Base-by-base conservation (phyloP, 495 filamentous ascomycete genomes). In the Echria macrotheca region DNA sequence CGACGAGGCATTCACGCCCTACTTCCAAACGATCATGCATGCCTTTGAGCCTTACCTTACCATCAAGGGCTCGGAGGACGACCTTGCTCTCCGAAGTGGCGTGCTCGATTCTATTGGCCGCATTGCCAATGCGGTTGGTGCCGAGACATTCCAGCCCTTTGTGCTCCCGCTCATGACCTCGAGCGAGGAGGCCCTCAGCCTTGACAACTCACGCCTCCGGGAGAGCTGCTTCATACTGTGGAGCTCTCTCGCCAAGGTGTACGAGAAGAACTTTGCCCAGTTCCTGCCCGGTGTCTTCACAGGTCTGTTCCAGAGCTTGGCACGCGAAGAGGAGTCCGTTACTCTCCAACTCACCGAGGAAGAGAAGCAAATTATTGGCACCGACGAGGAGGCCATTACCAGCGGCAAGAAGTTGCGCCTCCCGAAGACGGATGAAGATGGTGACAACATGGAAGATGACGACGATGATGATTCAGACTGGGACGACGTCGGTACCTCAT, bases 161-260 rank as follows among this genome's bases (percentile, higher is more conserved):
- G 91, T 97, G 25, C 74, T 83, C 58, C 87, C 85, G 23, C 72
- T 98, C 38, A 93, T 98, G 84, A 72, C 83, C 49, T 85, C 91
- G 15, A 91, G 87, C 49, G 89, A 96, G 68, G 91, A 96, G 65
- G 93, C 84, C 28, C 74, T 97, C 2, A 81, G 93, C 60, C 82
- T 98, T 1, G 91, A 85, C 47, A 89, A 96, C 70, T 85, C 89
- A 8, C 79, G 91, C 43, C 78, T 98, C 40, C 82, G 87, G 63
- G 94, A 98, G 70, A 96, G 89, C 45, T 94, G 88, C 62, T 98
- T 94, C 69, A 89, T 97, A 54, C 79, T 98, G 52, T 98, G 93
- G 90, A 88, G 87, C 57, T 86, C 83, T 19, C 83, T 98, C 67
- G 84, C 93, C 41, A 94, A 91, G 69, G 89, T 98, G 6, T 98